Evolutionary conservation across 2,329 filamentous ascomycete species (phyloP).

Genomic region (Aspergillus oerlinghausenensis): DNA sequence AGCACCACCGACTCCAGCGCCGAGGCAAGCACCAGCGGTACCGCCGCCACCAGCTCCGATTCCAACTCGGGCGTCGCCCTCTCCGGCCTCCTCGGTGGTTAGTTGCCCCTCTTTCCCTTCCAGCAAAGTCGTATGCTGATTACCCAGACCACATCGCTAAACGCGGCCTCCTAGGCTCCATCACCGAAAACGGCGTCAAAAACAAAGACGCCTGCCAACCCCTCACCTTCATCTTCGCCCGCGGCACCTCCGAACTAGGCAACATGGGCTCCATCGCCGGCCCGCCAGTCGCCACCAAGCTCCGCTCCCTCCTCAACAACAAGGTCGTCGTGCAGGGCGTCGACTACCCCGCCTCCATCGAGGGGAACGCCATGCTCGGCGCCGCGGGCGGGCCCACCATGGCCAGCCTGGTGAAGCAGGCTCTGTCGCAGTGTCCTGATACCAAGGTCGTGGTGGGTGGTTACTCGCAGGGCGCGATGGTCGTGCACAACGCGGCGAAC

Average conservation of each 20-base stretch:
- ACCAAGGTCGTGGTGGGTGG: conserved; percentile 33
- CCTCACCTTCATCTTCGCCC: conserved; percentile 42
- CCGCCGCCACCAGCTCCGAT: neutral
- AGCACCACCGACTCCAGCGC: neutral
- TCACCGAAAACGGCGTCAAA: conserved; percentile 36
- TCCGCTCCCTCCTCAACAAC: conserved; percentile 20
- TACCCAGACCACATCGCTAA: conserved; percentile 9
- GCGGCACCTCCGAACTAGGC: conserved; percentile 39
- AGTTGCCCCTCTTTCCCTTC: neutral
- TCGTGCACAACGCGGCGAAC: conserved; percentile 29
- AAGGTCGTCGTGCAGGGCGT: conserved; percentile 31
- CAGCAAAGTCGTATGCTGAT: neutral
- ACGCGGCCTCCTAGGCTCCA: conserved; percentile 16
- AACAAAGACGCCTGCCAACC: conserved; percentile 38
- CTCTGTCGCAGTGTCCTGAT: conserved; percentile 27
- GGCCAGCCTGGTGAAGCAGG: conserved; percentile 26
- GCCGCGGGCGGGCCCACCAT: conserved; percentile 26
- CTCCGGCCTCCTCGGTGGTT: neutral
- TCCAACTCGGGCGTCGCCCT: neutral
- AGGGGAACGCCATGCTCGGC: conserved; percentile 26
- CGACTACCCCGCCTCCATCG: conserved; percentile 26
- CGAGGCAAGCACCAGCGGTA: neutral
- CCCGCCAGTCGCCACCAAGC: conserved; percentile 28
- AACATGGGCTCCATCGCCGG: conserved; percentile 42
- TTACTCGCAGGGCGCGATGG: conserved; percentile 35